Evolutionary conservation across 176 grass and related monocot species (phyloP), one percentile per base, ranked within the genome.

Genomic region (Oryza rufipogon): DNA sequence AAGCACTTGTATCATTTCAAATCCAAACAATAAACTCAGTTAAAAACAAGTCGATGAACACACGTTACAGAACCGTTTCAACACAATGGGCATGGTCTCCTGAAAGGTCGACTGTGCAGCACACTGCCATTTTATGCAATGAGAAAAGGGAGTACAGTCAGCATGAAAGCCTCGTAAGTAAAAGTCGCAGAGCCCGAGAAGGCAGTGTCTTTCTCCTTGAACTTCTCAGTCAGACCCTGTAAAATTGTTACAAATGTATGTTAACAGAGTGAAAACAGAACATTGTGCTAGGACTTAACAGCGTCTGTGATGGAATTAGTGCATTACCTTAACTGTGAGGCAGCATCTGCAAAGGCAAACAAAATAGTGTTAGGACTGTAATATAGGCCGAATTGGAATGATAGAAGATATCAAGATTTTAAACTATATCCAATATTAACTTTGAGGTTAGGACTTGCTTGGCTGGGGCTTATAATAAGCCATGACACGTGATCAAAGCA

Each of bases 191-290:
- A 98, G 0, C 95, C 95, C 1, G 92, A 88, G 64, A 66, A 95
- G 0, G 64, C 49, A 25, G 79, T 88, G 51, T 95, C 95, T 66
- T 95, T 97, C 47, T 97, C 95, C 84, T 97, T 97, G 76, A 97
- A 97, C 79, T 95, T 98, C 75, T 98, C 96, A 3, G 93, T 98
- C 86, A 98, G 91, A 15, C 96, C 96, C 96, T 98, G 89, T 58
- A 49, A 79, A 36, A 72, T 78, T 42, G 51, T 76, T 14, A 79
- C 14, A 82, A 73, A 66, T 63, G 22, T 23, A 23, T 63, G 58
- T 23, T 11, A 81, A 17, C 12, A 87, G 7, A 13, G 9, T 16
- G 10, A 72, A 25, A 45, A 26, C 15, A 39, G 49, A 76, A 23
- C 2, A 23, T 77, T 14, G 23, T 64, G 42, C 19, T 19, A 68